A percentile compares a stretch with the other conserved stretches of the same genome.
Conservation (phyloP, 2,329 filamentous ascomycete species). For the Bipolaris sorokiniana region DNA sequence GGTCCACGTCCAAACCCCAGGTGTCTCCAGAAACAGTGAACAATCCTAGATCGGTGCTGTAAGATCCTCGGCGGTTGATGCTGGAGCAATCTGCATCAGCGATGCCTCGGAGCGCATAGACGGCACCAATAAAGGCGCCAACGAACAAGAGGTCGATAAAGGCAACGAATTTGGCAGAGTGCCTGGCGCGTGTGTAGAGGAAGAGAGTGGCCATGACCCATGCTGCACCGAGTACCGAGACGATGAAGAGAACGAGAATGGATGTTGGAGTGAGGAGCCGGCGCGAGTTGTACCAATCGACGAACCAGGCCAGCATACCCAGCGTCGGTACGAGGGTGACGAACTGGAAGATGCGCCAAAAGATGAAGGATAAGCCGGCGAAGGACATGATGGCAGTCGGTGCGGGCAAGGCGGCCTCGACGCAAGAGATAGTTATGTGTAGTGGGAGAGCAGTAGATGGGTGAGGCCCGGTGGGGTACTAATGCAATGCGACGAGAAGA, state of each 20-base stretch:
- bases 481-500: constrained; percentile 16
- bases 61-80: constrained; percentile 61
- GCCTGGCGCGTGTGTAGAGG: constrained; percentile 63
- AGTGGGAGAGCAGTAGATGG: constrained; percentile 14
- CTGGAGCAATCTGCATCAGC: constrained; percentile 69
- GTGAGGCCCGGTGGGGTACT: constrained; percentile 14
- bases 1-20: constrained; percentile 65
- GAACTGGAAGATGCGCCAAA: constrained; percentile 66
- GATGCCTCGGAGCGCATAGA: constrained; percentile 64
- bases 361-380: constrained; percentile 65
- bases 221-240: constrained; percentile 64
- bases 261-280: constrained; percentile 65
- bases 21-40: constrained; percentile 61
- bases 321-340: constrained; percentile 67
- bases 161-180: constrained; percentile 65
- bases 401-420: constrained; percentile 4
- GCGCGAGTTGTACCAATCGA: constrained; percentile 62
- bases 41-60: constrained; percentile 63
- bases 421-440: constrained; percentile 13
- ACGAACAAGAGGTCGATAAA: constrained; percentile 68
- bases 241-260: constrained; percentile 70
- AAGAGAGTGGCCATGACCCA: constrained; percentile 68
- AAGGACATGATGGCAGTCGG: constrained; percentile 51
- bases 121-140: constrained; percentile 67
- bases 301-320: constrained; percentile 67